Base-by-base conservation (phyloP, 345 rosid species). In the Aquilaria malaccensis region DNA sequence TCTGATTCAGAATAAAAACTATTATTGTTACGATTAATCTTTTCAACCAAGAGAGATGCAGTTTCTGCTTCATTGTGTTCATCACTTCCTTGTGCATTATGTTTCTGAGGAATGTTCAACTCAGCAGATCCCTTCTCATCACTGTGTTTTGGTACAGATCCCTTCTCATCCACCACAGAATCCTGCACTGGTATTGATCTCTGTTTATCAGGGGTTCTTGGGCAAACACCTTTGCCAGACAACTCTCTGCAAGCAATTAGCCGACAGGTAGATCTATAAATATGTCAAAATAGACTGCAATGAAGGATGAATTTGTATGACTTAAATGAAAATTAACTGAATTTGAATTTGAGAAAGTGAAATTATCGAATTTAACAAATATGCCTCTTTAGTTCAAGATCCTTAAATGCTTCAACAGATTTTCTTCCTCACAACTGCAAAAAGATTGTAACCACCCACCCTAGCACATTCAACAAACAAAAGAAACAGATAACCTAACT, bases 1-100 rank as follows among this genome's bases (percentile, higher is more conserved):
- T 80, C 82, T 22, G 87, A 86, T 62, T 70, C 87, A 53, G 85
- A 75, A 67, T 79, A 81, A 57, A 65, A 52, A 31, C 62, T 63
- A 66, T 74, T 71, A 59, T 80, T 69, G 52, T 72, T 69, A 53
- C 58, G 64, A 61, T 80, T 72, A 53, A 52, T 73, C 56, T 83
- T 85, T 63, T 73, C 87, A 56, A 56, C 73, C 47, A 62, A 45
- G 60, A 66, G 55, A 32, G 64, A 56, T 2, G 9, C 68, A 53
- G 71, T 71, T 65, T 72, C 83, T 31, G 67, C 32, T 58, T 77
- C 69, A 4, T 10, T 57, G n/a, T 4, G 63, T 50, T 54, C 60
- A 59, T 67, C 73, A 57, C 61, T 64, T 29, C 73, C 83, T 70
- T 73, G 79, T 52, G 52, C 63, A 69, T 55, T 69, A 61, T 67